These are phyloP conservation scores for Penicillium arizonense DNA, from an alignment of 495 filamentous ascomycete species.

Conservation along the genomic window DNA sequence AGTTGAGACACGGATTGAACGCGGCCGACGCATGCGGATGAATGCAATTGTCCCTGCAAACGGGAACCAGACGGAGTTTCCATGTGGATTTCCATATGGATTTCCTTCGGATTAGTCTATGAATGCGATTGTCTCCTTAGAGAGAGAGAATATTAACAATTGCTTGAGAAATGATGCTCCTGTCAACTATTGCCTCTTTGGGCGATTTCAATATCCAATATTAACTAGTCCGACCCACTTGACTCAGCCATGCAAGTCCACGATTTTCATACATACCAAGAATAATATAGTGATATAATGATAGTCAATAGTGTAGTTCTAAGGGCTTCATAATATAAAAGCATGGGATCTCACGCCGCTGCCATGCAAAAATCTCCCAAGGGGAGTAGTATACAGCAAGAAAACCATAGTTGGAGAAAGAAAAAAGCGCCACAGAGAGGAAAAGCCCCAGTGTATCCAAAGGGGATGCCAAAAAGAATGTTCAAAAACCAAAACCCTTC, in stretches of 20 bases:
- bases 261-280: no score
- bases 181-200: not conserved
- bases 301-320: not conserved
- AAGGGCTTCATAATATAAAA: conserved; percentile 1
- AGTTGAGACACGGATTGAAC: conserved; percentile 22
- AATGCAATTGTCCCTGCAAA: conserved; percentile 19
- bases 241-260: conserved; percentile 17
- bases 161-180: no score
- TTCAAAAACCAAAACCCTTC: conserved; percentile 14
- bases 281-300: no score
- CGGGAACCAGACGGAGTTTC: conserved; percentile 3
- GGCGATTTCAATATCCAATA: not conserved
- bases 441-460: not conserved
- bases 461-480: conserved; percentile 16
- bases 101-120: no score
- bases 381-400: conserved; percentile 21
- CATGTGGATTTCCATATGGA: not conserved
- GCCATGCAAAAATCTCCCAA: conserved; percentile 29
- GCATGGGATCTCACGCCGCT: conserved; percentile 21
- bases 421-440: conserved; percentile 3
- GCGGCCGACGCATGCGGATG: conserved; percentile 19
- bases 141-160: no score
- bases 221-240: conserved; percentile 23
- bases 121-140: no score
- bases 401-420: not conserved